These are phyloP conservation scores for Rhodamnia argentea DNA, from an alignment of 345 rosid genomes.

Conservation along the genomic window DNA sequence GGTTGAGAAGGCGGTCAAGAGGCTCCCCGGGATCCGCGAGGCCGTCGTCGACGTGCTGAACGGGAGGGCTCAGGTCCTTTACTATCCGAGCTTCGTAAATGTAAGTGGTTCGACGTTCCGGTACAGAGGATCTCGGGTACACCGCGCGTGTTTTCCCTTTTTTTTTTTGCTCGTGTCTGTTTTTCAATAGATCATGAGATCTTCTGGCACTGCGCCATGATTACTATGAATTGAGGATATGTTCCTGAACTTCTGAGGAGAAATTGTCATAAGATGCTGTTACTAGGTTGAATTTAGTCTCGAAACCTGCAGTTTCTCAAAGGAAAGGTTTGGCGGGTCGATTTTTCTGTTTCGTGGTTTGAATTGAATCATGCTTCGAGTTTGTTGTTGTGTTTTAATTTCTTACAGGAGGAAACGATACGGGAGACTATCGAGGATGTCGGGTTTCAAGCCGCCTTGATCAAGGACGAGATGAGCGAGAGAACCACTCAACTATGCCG, in stretches of 20 bases:
- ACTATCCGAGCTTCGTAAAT: slow-evolving; percentile 43
- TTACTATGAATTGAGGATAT: not conserved
- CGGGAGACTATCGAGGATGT: slow-evolving; percentile 84
- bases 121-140: not conserved
- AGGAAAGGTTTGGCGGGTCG: not conserved
- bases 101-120: slow-evolving; percentile 22
- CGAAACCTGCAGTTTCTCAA: not conserved
- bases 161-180: not conserved
- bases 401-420: slow-evolving; percentile 58
- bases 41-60: slow-evolving; percentile 72
- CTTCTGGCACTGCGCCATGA: not conserved
- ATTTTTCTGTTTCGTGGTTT: not conserved
- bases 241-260: not conserved
- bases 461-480: slow-evolving; percentile 41
- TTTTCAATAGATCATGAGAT: not conserved
- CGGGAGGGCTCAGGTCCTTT: slow-evolving; percentile 54
- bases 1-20: slow-evolving; percentile 78
- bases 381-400: not conserved
- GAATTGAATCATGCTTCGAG: not conserved
- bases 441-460: slow-evolving; percentile 62
- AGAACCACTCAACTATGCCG: slow-evolving; percentile 54
- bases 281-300: not conserved
- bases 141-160: not conserved
- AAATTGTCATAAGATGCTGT: not conserved
- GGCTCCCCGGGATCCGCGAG: slow-evolving; percentile 75